Evolutionary conservation across 306 rosid genomes (phyloP), one percentile per base, ranked within the genome.

Genomic region (Ormosia emarginata): DNA sequence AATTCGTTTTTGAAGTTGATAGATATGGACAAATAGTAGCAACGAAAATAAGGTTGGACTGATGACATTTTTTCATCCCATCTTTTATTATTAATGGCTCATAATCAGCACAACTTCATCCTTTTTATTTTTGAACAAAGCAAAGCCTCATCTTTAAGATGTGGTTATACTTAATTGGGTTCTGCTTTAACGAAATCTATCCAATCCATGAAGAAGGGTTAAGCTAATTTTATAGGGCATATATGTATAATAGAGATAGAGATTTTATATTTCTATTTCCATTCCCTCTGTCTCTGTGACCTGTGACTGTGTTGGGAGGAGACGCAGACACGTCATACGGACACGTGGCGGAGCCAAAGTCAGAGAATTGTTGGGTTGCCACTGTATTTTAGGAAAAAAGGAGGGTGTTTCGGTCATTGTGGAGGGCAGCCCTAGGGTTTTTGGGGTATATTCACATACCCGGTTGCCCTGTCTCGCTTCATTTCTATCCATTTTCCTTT

Each of bases 391-490:
- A 29, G 3, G 0, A 18, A 43, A 18, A 2, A 4, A 0, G 4
- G 47, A 72, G 93, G 92, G 80, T 15, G 30, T 58, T 83, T 57
- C 0, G 15, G 93, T 83, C 74, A 88, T 86, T 88, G n/a, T 14
- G 1, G 1, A 18, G 9, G 13, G 1, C n/a, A 7, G 11, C 3
- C 30, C 65, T 81, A 65, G 91, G 91, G 81, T 65, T 83, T 86
- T 83, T 13, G 65, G 68, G 56, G 82, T 74, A 83, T 65, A 79
- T 74, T 69, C 80, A 59, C 71, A 9, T 71, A 50, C 81, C 87
- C 89, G 84, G 89, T 85, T 67, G 5, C 52, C 36, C 64, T 41
- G 15, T 40, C 5, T 37, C 17, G 36, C 14, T 37, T 29, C 36
- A 9, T 49, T 47, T 57, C 63, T 57, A 7, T 67, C 66, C 78